Percentiles rank a stretch among this genome's conserved stretches.
Conservation (phyloP, 441 rosid genomes). For the Kokia cookei region DNA sequence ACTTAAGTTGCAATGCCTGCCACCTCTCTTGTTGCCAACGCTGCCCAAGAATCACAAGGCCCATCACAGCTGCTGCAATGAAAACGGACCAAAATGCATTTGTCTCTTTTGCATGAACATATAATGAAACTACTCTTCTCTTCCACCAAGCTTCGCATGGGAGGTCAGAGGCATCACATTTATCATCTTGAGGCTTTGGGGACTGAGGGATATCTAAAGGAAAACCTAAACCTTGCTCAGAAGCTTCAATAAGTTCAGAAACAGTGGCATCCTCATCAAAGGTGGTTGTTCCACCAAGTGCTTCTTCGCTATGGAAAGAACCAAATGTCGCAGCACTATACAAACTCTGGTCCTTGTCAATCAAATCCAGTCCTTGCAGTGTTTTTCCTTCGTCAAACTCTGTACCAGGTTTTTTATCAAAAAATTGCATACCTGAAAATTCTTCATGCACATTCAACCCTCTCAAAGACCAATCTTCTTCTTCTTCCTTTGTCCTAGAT, state of each 20-base stretch:
- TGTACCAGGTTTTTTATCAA: conserved; percentile 30
- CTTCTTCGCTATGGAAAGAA: conserved; percentile 45
- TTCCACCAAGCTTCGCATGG: conserved; percentile 98
- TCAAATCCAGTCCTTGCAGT: conserved; percentile 25
- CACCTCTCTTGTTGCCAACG: conserved; percentile 94
- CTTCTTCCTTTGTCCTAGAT: conserved; percentile 51
- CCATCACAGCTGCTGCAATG: conserved; percentile 89
- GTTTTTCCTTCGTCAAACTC: conserved; percentile 34
- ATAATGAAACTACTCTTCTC: conserved; percentile 67
- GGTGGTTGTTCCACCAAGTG: conserved; percentile 37
- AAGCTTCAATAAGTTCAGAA: conserved; percentile 35
- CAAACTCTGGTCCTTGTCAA: conserved; percentile 40
- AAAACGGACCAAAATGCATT: conserved; percentile 89
- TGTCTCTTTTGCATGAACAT: conserved; percentile 78
- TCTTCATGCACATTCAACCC: conserved; percentile 48
- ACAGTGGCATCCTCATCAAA: conserved; percentile 25
- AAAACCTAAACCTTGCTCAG: conserved; percentile 27
- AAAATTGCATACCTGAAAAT: conserved; percentile 37
- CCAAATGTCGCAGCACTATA: conserved; percentile 39
- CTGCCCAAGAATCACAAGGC: conserved; percentile 87
- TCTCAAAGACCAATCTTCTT: conserved; percentile 35
- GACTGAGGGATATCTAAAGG: conserved; percentile 29
- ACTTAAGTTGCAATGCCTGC: conserved; percentile 79
- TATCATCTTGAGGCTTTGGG: conserved; percentile 33
- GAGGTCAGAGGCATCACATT: conserved; percentile 31